phyloP scores from a whole-genome alignment of 1,284 basidiomycete genomes.

The Irpex rosettiformis region DNA sequence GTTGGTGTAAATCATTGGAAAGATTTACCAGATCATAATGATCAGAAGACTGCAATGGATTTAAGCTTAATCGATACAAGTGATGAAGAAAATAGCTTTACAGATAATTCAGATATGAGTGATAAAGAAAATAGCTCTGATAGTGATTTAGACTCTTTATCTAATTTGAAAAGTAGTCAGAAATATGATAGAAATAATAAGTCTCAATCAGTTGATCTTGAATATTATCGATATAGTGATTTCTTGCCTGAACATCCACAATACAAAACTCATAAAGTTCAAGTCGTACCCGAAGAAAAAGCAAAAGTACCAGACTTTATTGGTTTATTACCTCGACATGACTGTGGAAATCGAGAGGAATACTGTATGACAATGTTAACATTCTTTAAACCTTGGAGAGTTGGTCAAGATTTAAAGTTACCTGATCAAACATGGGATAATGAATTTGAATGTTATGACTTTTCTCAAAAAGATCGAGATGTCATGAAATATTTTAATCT shows the following conservation, averaged over 20 bases:
- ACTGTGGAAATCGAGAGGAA: conserved; percentile 1
- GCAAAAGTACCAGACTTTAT: conserved; percentile 1
- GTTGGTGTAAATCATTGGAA: too few species aligned
- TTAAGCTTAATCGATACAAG: too few species aligned
- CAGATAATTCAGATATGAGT: too few species aligned
- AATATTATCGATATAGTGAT: too few species aligned
- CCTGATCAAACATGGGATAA: conserved; percentile 23
- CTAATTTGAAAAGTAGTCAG: too few species aligned
- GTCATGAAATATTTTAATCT: conserved; percentile 30
- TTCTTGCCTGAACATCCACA: conserved; percentile 8
- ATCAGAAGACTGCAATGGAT: too few species aligned
- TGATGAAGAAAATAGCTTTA: too few species aligned
- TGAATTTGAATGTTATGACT: conserved; percentile 15
- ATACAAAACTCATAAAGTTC: conserved; percentile 4
- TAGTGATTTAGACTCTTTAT: too few species aligned
- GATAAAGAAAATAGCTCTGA: too few species aligned
- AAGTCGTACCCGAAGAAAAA: not conserved
- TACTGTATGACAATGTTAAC: conserved; percentile 9
- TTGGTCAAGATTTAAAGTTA: conserved; percentile 24
- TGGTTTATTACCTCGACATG: conserved; percentile 6
- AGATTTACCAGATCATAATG: too few species aligned
- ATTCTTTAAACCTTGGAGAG: conserved; percentile 13
- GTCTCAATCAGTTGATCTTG: too few species aligned
- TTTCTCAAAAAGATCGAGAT: conserved; percentile 13
- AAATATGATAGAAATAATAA: too few species aligned